Conservation (phyloP, 139 green algal species). For the Gonium pectorale region DNA sequence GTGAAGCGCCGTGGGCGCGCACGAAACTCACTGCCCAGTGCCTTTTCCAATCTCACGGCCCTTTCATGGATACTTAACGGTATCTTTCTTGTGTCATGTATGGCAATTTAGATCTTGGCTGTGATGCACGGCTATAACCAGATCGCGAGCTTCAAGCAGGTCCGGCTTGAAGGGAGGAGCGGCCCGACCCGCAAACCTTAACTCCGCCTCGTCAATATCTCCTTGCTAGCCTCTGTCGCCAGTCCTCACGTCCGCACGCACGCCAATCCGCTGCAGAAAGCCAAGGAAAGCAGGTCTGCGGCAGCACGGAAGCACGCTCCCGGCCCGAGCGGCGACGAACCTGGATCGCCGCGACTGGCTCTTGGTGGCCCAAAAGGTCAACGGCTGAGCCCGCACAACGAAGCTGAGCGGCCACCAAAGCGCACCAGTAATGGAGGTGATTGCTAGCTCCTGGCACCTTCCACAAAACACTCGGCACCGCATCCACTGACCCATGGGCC, state of each 20-base stretch:
- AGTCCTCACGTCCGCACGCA: not conserved
- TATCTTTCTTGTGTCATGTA: not conserved
- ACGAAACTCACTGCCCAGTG: no score
- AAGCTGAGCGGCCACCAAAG: not conserved
- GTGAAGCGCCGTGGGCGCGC: no score
- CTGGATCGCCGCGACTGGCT: not conserved
- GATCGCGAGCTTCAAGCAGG: constrained; percentile 24
- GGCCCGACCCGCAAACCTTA: no score
- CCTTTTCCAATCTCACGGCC: no score
- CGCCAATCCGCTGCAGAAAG: not conserved
- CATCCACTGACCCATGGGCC: not conserved
- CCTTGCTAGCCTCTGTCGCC: not conserved
- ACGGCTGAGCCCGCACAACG: not conserved
- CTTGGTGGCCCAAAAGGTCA: not conserved
- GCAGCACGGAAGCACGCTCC: not conserved
- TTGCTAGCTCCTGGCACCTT: not conserved
- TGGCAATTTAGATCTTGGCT: not conserved
- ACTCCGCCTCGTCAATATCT: no score
- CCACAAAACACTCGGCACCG: not conserved
- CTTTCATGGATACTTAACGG: not conserved
- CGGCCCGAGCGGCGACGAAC: not conserved
- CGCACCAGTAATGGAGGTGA: not conserved
- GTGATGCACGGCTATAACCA: constrained; percentile 28
- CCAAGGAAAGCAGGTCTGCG: constrained; percentile 18
- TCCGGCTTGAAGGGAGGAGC: not conserved